Evolutionary conservation across 176 grass and related monocot genomes (phyloP), one percentile per base, ranked within the genome.

Genomic region (Canna indica): DNA sequence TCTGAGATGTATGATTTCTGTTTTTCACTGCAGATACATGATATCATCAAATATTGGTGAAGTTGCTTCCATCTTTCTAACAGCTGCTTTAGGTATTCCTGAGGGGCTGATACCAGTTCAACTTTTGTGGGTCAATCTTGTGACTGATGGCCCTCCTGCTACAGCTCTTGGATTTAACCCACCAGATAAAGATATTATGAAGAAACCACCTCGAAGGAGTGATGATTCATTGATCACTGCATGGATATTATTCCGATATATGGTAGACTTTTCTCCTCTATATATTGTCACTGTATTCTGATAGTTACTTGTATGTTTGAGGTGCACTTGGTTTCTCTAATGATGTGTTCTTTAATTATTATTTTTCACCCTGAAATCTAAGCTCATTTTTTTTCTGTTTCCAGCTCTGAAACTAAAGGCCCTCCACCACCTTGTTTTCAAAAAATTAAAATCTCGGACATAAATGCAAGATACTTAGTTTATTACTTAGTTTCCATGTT

Each of bases 31-130:
- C 85, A 99, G 95, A 83, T 99, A 99, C 50, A 99, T 99, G 95
- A 94, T 94, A 24, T 99, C 90, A 38, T 99, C 95, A 76, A 99
- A 99, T 69, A 99, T 99, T 71, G 95, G 95, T 69, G 95, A 99
- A 90, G 95, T 99, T 81, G 95, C 95, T 16, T 99, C 84, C 0
- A 99, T 99, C 57, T 99, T 99, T 48, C 84, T 99, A 24, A 99
- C 95, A 46, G 92, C 95, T 41, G 95, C 95, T 58, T 38, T 99
- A 70, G 95, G 95, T 62, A 99, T 99, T 87, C 95, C 95, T 29
- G 95, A 99, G 82, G 95, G 95, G 18, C 75, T 99, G 77, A 99
- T 99, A 73, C 95, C 95, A 46, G 95, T 99, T 74, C 95, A 99
- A 68, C 89, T 99, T 82, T 71, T 99, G n/a, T 99, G 95, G 95